Evolutionary conservation across 2,329 filamentous ascomycete genomes (phyloP), one percentile per base, ranked within the genome.

Genomic region (Alternaria atra): DNA sequence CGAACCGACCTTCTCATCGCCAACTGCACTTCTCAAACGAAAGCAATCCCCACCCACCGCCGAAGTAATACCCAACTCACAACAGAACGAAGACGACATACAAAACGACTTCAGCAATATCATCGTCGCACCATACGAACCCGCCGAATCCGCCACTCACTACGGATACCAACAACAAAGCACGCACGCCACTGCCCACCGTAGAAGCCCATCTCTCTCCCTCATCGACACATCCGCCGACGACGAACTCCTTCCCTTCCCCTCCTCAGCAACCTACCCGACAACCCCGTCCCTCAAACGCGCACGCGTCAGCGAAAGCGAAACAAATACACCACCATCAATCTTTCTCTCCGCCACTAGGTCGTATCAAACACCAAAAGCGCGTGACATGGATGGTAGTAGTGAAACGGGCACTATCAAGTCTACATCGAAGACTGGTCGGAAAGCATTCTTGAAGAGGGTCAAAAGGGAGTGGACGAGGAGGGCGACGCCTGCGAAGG

Each of bases 391-490:
- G 15, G 15, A 40, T 5, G 34, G 15, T 15, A 40, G 10, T 56
- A 40, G 30, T 5, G 52, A 32, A 13, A 61, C 59, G 5, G 55
- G 43, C 23, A 25, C 56, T 7, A 42, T 17, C 4, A 55, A 57
- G 25, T 64, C 55, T 6, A 56, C 62, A 1, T 61, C 64, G 13
- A 65, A 55, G 40, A n/a, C 63, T 4, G 46, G 54, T 10, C 34
- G 66, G 6, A 68, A 59, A 4, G 58, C 63, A 0, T 71, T 60
- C 27, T 42, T 66, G 1, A 72, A 69, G 25, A 64, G 66, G 34
- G 55, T 73, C 2, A 73, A 73, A 60, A 63, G 70, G 55, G 60
- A 60, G 0, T 75, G 73, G 74, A 54, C 72, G 1, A 66, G 59
- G 39, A 67, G 47, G 3, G 44, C 42, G 4, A 61, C 53, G n/a